Percentiles rank a stretch among this genome's conserved stretches.
phyloP scores from a whole-genome alignment of 2,329 filamentous ascomycete species.

The Claviceps sp. region DNA sequence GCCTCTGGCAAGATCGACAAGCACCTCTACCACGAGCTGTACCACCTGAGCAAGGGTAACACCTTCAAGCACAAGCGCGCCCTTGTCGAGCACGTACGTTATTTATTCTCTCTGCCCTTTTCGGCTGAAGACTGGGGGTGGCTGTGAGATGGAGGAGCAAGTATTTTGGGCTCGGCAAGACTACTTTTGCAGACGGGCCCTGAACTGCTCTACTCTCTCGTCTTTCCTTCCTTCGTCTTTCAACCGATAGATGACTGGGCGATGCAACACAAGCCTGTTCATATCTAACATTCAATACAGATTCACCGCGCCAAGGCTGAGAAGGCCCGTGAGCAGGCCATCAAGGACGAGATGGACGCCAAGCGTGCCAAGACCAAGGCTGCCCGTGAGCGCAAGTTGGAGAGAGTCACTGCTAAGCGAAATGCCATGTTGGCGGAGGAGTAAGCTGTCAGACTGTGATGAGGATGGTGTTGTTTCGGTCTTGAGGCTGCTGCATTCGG shows the following conservation, averaged over 20 bases:
- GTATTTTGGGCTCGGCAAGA: no score
- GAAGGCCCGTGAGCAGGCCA: slow-evolving; percentile 86
- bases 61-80: slow-evolving; percentile 99
- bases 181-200: no score
- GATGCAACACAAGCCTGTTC: no score
- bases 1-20: slow-evolving; percentile 99
- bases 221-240: no score
- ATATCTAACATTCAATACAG: slow-evolving; percentile 32
- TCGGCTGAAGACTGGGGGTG: neutral
- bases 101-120: slow-evolving; percentile 2
- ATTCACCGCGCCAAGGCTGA: slow-evolving; percentile 99
- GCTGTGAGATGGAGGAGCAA: no score
- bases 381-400: slow-evolving; percentile 93
- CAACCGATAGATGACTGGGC: no score
- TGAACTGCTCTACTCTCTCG: no score
- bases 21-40: slow-evolving; percentile 99
- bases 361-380: slow-evolving; percentile 99
- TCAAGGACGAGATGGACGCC: slow-evolving; percentile 99
- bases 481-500: slow-evolving; percentile 45
- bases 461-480: slow-evolving; percentile 24
- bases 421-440: slow-evolving; percentile 67
- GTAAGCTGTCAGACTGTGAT: slow-evolving; percentile 29
- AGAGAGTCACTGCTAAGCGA: slow-evolving; percentile 85
- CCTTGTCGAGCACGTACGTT: slow-evolving; percentile 97
- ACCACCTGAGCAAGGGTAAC: slow-evolving; percentile 99